These are phyloP conservation scores for Zychaea mexicana DNA, from an alignment of 371 early-diverging fungal species.

Conservation along the genomic window DNA sequence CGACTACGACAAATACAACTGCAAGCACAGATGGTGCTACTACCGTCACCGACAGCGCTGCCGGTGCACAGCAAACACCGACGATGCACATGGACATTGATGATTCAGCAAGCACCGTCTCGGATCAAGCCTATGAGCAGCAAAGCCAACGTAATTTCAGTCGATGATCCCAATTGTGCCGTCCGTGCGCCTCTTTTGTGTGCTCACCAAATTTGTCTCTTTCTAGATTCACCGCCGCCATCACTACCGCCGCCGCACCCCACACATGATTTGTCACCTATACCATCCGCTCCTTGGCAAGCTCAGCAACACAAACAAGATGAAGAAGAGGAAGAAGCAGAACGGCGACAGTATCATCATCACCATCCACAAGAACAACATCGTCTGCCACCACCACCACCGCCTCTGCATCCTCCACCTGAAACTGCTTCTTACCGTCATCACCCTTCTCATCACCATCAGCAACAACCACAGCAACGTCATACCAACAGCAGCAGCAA, in stretches of 20 bases:
- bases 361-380: background rate
- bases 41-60: background rate
- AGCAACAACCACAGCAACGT: background rate
- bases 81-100: background rate
- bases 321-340: background rate
- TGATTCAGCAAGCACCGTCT: background rate
- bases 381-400: background rate
- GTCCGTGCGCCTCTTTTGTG: background rate
- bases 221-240: background rate
- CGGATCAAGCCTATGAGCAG: background rate
- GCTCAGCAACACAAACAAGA: background rate
- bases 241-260: background rate
- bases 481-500: background rate
- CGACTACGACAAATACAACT: background rate
- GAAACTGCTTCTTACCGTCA: background rate
- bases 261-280: background rate
- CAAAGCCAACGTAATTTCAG: background rate
- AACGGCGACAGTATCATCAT: background rate
- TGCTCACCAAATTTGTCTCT: background rate
- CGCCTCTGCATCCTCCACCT: background rate
- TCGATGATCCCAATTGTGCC: background rate
- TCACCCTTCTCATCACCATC: background rate
- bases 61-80: background rate
- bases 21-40: background rate
- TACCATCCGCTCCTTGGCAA: conserved; percentile 1